These are phyloP conservation scores for Exophiala phaeomuriformis DNA, from an alignment of 2,329 filamentous ascomycete genomes.

Conservation along the genomic window DNA sequence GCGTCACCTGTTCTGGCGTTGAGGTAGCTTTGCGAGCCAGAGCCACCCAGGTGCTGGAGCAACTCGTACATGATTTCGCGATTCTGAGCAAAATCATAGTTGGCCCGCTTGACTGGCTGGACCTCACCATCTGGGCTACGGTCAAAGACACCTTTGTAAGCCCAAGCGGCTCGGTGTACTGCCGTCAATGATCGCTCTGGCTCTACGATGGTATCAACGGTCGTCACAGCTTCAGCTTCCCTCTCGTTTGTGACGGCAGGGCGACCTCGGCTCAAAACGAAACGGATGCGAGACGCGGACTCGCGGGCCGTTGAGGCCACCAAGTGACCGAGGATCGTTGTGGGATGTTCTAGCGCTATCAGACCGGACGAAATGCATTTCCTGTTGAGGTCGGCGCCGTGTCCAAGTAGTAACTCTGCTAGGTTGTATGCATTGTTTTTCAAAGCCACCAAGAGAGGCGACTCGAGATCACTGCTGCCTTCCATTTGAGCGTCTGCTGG, in stretches of 20 bases:
- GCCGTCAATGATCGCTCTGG: background rate
- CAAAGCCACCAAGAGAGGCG: background rate
- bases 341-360: background rate
- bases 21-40: background rate
- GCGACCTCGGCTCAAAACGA: background rate
- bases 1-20: constrained; percentile 4
- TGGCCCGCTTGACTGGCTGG: background rate
- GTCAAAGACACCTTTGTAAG: background rate
- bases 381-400: background rate
- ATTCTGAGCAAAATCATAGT: constrained; percentile 1
- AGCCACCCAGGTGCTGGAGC: background rate
- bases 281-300: background rate
- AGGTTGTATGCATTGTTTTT: constrained; percentile 2
- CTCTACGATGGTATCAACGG: background rate
- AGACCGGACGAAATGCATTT: background rate
- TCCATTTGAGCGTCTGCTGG: background rate
- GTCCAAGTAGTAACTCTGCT: background rate
- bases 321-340: background rate
- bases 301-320: background rate
- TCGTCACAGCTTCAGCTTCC: background rate
- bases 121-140: background rate
- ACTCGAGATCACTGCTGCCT: background rate
- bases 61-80: constrained; percentile 1
- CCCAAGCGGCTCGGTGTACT: background rate
- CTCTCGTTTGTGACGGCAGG: background rate